These are phyloP conservation scores for Penicillium soppii DNA, from an alignment of 495 filamentous ascomycete species.

Conservation along the genomic window DNA sequence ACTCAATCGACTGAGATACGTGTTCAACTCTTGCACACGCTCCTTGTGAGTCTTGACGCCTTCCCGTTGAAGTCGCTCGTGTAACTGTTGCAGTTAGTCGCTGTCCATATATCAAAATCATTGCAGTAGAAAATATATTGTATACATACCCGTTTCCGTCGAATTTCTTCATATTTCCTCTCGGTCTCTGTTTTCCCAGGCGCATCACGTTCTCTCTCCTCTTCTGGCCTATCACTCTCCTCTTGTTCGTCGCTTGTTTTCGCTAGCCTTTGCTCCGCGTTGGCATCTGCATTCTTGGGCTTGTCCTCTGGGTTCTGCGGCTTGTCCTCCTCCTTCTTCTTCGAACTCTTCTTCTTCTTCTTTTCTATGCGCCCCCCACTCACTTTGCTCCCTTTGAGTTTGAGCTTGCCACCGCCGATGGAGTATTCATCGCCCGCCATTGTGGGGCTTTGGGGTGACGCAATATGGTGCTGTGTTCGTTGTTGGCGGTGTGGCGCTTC, in stretches of 20 bases:
- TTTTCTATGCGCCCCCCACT: slow-evolving; percentile 51
- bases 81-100: slow-evolving; percentile 39
- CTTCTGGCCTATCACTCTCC: slow-evolving; percentile 2
- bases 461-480: neutral
- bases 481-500: slow-evolving; percentile 1
- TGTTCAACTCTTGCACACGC: slow-evolving; percentile 92
- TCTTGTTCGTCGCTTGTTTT: neutral
- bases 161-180: slow-evolving; percentile 71
- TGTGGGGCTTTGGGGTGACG: neutral
- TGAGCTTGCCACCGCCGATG: slow-evolving; percentile 64
- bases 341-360: slow-evolving; percentile 63
- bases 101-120: slow-evolving; percentile 6
- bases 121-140: neutral
- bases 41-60: slow-evolving; percentile 96
- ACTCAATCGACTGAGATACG: slow-evolving; percentile 84
- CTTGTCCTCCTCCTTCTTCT: slow-evolving; percentile 34
- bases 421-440: slow-evolving; percentile 64
- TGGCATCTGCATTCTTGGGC: neutral
- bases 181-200: slow-evolving; percentile 82
- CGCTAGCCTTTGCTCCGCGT: slow-evolving; percentile 2
- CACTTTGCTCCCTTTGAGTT: slow-evolving; percentile 73
- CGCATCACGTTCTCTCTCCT: slow-evolving; percentile 4
- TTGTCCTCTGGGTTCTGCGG: neutral
- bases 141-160: slow-evolving; percentile 72
- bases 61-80: slow-evolving; percentile 76